Percentiles rank a stretch among this genome's conserved stretches.
Evolutionary conservation across 805 yeast genomes (phyloP).

Genomic region (Cyberlindnera galapagoensis): DNA sequence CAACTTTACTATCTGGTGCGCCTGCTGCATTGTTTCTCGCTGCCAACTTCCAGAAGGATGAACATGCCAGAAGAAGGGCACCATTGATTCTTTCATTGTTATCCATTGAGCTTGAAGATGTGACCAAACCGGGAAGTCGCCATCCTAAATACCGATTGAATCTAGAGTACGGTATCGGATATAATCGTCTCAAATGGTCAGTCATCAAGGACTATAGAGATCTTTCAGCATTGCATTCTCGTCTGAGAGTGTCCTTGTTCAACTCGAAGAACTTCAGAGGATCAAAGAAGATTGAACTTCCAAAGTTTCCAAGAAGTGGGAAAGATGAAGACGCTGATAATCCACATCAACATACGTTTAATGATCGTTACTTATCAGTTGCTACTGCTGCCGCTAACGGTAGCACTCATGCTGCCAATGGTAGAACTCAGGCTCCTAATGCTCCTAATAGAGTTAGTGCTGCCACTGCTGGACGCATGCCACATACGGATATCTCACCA

Average conservation of each 20-base stretch:
- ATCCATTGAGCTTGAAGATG: slow-evolving; percentile 54
- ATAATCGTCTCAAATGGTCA: slow-evolving; percentile 72
- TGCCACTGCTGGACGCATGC: not conserved
- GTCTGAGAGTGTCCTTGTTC: slow-evolving; percentile 49
- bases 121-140: slow-evolving; percentile 27
- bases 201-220: slow-evolving; percentile 69
- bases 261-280: slow-evolving; percentile 26
- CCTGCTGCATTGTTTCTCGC: slow-evolving; percentile 75
- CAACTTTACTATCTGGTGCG: slow-evolving; percentile 54
- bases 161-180: slow-evolving; percentile 86
- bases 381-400: not conserved
- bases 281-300: slow-evolving; percentile 26
- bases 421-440: not conserved
- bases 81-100: slow-evolving; percentile 74
- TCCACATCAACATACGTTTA: slow-evolving; percentile 13
- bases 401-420: not conserved
- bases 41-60: slow-evolving; percentile 70
- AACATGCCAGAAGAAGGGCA: slow-evolving; percentile 68
- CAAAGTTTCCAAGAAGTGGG: slow-evolving; percentile 29
- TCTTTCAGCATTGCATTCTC: slow-evolving; percentile 62
- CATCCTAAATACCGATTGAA: slow-evolving; percentile 54
- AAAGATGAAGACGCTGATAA: slow-evolving; percentile 2
- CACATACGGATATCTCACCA: not conserved
- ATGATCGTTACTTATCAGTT: slow-evolving; percentile 20
- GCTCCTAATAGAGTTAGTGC: not conserved